Base-by-base conservation (phyloP, 2,329 filamentous ascomycete genomes). In the Colletotrichum sp. region DNA sequence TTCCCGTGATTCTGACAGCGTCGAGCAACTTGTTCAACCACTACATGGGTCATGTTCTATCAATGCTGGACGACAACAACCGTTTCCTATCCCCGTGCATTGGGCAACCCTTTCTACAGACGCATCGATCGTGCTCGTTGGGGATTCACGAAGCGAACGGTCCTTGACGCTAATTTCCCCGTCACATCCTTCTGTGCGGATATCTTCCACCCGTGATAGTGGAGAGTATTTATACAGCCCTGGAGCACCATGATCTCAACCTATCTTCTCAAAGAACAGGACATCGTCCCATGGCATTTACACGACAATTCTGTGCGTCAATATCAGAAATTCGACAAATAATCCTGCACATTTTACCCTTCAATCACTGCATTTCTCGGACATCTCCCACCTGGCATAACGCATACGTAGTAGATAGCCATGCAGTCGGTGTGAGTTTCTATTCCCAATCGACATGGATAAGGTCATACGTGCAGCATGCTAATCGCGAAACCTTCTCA, bases 401-500 rank as follows among this genome's bases (percentile, higher is more conserved):
- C 39, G 39, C 39, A 11, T 44, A n/a, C 16, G 8, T 2, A 39
- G 2, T 4, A 44, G 0, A 44, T 44, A 19, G 39, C 39, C 39
- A 44, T 44, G 39, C 39, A n/a, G 16, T 44, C 39, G 0, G 1
- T 0, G 39, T 44, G 0, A 44, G 39, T 44, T 6, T 44, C 39
- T 11, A n/a, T 11, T 44, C 39, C 16, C 39, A 44, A 39, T 19
- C 15, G 36, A 39, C 6, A 39, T 39, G 36, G 36, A 19, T 19
- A 16, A 19, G 15, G 15, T 39, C 3, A 16, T 39, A 39, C 7
- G 36, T 19, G 15, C 7, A 39, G 15, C 36, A 8, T 39, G 39
- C 39, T 44, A n/a, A 44, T n/a, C 39, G 39, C 0, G 0, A n/a
- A n/a, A 2, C 19, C 19, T 44, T n/a, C 16, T 44, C 39, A 0